A percentile compares a stretch with the other conserved stretches of the same genome.
These are phyloP conservation scores for Sporothrix phasma DNA, from an alignment of 2,329 filamentous ascomycete species.

Conservation along the genomic window DNA sequence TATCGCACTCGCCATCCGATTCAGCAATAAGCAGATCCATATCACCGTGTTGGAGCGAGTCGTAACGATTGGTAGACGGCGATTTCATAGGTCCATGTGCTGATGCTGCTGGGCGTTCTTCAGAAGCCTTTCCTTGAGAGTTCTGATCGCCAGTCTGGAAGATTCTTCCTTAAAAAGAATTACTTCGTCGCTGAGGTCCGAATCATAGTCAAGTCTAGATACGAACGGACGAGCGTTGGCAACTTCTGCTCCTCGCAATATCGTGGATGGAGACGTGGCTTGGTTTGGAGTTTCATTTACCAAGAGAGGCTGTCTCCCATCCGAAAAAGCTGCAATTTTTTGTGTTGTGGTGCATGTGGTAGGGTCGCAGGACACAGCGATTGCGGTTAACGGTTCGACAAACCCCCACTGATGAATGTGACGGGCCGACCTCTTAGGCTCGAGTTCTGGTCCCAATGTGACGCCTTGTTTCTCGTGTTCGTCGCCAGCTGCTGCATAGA, in stretches of 20 bases:
- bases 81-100: not conserved
- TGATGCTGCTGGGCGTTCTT: not conserved
- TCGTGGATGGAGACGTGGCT: not conserved
- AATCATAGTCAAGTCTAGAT: conserved; percentile 18
- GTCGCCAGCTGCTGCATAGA: conserved; percentile 40
- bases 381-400: conserved; percentile 37
- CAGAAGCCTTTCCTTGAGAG: not conserved
- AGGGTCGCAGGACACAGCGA: not conserved
- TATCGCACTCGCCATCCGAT: conserved; percentile 24
- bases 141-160: not conserved
- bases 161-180: conserved; percentile 47
- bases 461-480: conserved; percentile 39
- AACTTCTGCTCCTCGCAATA: not conserved
- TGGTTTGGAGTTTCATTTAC: not conserved
- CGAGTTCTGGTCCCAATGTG: conserved; percentile 29
- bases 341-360: no score
- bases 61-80: not conserved
- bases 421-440: conserved; percentile 41
- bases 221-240: not conserved
- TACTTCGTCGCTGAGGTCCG: conserved; percentile 62
- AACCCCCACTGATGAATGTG: conserved; percentile 43
- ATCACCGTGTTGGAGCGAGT: not conserved
- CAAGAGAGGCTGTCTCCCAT: not conserved
- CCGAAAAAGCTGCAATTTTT: not conserved
- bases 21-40: not conserved